Evolutionary conservation across 257 asterid genomes (phyloP).

Genomic region (Scutellaria minor): DNA sequence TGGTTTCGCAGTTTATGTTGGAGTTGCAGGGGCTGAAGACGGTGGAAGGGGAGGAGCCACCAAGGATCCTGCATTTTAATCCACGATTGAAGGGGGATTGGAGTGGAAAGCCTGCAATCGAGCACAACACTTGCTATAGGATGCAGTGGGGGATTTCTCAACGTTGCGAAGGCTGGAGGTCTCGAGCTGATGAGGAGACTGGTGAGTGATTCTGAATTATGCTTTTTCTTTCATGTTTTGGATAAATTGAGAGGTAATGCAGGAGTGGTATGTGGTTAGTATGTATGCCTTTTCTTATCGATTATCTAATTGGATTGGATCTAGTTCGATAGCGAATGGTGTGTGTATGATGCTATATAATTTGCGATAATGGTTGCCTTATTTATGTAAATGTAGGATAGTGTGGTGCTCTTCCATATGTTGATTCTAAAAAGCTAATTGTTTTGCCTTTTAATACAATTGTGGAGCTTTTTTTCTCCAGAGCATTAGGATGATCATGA

Average conservation of each 20-base stretch:
- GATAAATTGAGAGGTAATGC: background rate
- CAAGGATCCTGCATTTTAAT: conserved; percentile 79
- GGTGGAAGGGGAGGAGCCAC: conserved; percentile 91
- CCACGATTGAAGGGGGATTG: conserved; percentile 90
- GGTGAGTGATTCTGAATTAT: conserved; percentile 51
- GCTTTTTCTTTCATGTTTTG: conserved; percentile 17
- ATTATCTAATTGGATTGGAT: background rate
- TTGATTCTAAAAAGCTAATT: too few relatives aligned
- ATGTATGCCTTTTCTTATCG: too few relatives aligned
- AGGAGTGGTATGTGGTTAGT: background rate
- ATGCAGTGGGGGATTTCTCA: conserved; percentile 92
- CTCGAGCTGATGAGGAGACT: conserved; percentile 74
- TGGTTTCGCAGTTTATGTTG: conserved; percentile 86
- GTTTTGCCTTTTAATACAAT: too few relatives aligned
- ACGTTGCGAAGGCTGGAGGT: conserved; percentile 76
- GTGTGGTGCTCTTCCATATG: too few relatives aligned
- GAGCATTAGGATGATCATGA: background rate
- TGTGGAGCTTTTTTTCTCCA: too few relatives aligned
- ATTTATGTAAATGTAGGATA: too few relatives aligned
- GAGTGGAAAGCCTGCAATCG: conserved; percentile 83
- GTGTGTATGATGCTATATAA: background rate
- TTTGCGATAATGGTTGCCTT: too few relatives aligned
- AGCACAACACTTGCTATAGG: conserved; percentile 82
- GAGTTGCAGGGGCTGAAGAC: conserved; percentile 82
- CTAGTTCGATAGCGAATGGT: background rate